Evolutionary conservation across 1,139 yeast genomes (phyloP).

Genomic region (Magnusiomyces paraingens): DNA sequence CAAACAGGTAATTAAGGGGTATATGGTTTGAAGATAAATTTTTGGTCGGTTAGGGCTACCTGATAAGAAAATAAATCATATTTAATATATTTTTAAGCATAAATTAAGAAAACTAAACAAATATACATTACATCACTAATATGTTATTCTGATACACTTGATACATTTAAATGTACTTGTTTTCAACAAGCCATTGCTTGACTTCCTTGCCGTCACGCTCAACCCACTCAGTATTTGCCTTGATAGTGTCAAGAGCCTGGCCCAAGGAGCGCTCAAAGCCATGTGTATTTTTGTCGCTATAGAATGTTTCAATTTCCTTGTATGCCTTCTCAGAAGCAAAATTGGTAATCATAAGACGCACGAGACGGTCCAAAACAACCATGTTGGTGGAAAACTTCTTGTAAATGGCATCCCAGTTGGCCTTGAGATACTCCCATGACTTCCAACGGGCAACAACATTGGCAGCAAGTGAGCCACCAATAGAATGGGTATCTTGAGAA

Average conservation of each 20-base stretch:
- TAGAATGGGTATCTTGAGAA: conserved; percentile 65
- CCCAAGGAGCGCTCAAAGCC: conserved; percentile 32
- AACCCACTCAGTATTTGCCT: conserved; percentile 28
- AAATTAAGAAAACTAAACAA: too few species aligned
- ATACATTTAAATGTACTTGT: conserved; percentile 16
- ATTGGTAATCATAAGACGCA: conserved; percentile 46
- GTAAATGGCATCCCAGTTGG: conserved; percentile 46
- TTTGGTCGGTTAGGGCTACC: too few species aligned
- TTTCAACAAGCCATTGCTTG: conserved; percentile 30
- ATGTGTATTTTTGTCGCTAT: conserved; percentile 47
- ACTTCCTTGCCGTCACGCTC: conserved; percentile 27
- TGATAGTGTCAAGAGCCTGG: conserved; percentile 30
- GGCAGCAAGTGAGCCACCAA: conserved; percentile 46
- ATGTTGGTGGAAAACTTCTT: conserved; percentile 47
- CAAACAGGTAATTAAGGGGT: too few species aligned
- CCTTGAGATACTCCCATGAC: conserved; percentile 52
- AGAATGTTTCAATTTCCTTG: conserved; percentile 46
- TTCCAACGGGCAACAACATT: conserved; percentile 45
- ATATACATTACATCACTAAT: background rate
- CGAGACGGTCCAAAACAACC: conserved; percentile 59
- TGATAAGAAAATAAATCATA: too few species aligned
- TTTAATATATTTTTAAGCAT: too few species aligned
- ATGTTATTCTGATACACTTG: background rate
- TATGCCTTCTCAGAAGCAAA: conserved; percentile 42
- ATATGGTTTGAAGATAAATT: too few species aligned